These are phyloP conservation scores for Wickerhamiella sergipiensis DNA, from an alignment of 805 yeast genomes.

Conservation along the genomic window DNA sequence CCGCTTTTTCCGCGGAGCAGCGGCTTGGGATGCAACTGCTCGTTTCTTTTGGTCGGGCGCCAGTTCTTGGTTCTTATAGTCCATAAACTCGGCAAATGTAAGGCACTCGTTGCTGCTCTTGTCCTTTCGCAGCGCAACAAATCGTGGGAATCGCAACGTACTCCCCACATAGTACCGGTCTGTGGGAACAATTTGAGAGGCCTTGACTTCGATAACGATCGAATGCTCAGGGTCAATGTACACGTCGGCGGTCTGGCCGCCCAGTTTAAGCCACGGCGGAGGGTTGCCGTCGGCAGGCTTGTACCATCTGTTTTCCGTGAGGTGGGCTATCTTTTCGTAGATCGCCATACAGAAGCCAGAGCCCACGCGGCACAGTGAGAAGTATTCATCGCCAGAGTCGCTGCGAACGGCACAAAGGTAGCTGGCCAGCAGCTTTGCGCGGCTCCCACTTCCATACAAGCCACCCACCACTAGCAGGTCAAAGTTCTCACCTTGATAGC, in stretches of 20 bases:
- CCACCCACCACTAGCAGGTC: conserved; percentile 74
- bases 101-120: conserved; percentile 45
- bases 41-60: conserved; percentile 8
- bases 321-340: conserved; percentile 41
- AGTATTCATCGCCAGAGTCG: conserved; percentile 30
- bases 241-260: conserved; percentile 38
- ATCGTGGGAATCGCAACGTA: conserved; percentile 67
- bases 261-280: conserved; percentile 10
- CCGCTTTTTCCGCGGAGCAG: conserved; percentile 2
- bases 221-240: conserved; percentile 78
- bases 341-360: conserved; percentile 67
- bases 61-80: conserved; percentile 22
- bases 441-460: conserved; percentile 49
- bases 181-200: conserved; percentile 50
- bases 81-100: conserved; percentile 38
- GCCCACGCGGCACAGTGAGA: conserved; percentile 66
- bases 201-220: conserved; percentile 69
- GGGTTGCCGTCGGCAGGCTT: conserved; percentile 9
- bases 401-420: conserved; percentile 60
- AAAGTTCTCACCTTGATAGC: conserved; percentile 70
- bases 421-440: conserved; percentile 30
- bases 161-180: conserved; percentile 47
- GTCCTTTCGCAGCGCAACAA: conserved; percentile 53
- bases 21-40: background rate
- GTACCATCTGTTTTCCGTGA: conserved; percentile 52